Evolutionary conservation across 192 early-diverging fungal species (phyloP).

Genomic region (Chytriomyces hyalinus): DNA sequence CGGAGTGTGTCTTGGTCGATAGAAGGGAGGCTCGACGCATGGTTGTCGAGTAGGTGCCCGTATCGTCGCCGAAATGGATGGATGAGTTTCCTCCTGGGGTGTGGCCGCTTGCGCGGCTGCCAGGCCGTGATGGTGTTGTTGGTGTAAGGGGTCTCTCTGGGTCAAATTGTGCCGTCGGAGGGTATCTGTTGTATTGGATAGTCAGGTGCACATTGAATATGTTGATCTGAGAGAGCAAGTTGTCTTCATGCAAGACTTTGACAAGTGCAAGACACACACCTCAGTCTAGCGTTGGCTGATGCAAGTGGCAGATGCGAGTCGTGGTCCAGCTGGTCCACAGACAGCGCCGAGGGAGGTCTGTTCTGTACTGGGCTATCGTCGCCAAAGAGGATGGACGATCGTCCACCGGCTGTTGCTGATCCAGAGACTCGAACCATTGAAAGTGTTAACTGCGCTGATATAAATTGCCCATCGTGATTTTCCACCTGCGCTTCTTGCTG

Average conservation of each 20-base stretch:
- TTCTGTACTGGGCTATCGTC: not conserved
- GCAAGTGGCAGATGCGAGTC: not conserved
- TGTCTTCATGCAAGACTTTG: too few species aligned
- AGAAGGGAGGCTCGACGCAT: not conserved
- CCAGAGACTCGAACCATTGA: not conserved
- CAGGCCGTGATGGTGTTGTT: not conserved
- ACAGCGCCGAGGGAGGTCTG: not conserved
- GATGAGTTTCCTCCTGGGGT: not conserved
- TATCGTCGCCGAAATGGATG: not conserved
- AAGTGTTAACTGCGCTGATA: not conserved
- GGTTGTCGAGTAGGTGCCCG: not conserved
- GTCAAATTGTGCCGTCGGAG: not conserved
- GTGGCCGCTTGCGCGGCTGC: not conserved
- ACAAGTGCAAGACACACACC: not conserved
- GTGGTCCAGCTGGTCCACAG: not conserved
- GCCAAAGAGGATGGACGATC: not conserved
- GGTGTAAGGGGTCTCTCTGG: not conserved
- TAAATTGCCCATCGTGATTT: too few species aligned
- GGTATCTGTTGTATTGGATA: not conserved
- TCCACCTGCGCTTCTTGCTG: too few species aligned
- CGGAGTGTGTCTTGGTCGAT: not conserved
- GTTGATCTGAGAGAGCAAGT: too few species aligned
- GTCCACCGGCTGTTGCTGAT: not conserved
- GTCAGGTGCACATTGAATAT: too few species aligned
- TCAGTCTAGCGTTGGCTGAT: not conserved